Evolutionary conservation across 2,329 filamentous ascomycete genomes (phyloP).

Genomic region (Fusarium coffeatum): DNA sequence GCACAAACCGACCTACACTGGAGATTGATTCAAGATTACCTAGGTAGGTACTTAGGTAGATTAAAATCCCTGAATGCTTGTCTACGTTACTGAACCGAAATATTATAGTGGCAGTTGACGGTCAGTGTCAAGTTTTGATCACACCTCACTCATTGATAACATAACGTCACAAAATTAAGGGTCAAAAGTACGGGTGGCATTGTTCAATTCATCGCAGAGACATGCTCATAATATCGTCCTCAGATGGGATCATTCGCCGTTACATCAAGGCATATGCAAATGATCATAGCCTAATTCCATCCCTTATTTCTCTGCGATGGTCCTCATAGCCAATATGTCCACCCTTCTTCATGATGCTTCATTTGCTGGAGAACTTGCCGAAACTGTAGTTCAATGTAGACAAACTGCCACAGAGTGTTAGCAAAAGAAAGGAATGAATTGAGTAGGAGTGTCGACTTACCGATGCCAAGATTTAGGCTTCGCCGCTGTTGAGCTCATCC

Average conservation of each 20-base stretch:
- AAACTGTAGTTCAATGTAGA: neutral
- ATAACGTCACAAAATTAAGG: neutral
- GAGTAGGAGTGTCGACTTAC: slow-evolving; percentile 4
- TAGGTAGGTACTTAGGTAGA: neutral
- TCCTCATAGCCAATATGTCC: slow-evolving; percentile 5
- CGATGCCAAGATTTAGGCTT: slow-evolving; percentile 12
- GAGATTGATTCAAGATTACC: neutral
- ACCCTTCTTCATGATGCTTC: neutral
- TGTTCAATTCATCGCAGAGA: slow-evolving; percentile 30
- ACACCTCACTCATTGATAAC: neutral
- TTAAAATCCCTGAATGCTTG: neutral
- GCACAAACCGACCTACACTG: neutral
- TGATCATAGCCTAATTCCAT: slow-evolving; percentile 19
- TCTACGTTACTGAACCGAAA: neutral
- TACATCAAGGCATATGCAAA: slow-evolving; percentile 29
- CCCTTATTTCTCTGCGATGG: slow-evolving; percentile 19
- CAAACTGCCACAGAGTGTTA: neutral
- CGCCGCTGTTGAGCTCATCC: neutral
- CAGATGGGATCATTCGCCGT: slow-evolving; percentile 16
- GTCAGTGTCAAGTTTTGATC: neutral
- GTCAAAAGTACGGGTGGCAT: neutral
- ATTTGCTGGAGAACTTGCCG: neutral
- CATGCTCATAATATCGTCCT: slow-evolving; percentile 30
- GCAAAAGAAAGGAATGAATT: neutral
- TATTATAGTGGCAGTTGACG: neutral